Conservation (phyloP, 805 yeast species). For the Cyberlindnera maclurae region DNA sequence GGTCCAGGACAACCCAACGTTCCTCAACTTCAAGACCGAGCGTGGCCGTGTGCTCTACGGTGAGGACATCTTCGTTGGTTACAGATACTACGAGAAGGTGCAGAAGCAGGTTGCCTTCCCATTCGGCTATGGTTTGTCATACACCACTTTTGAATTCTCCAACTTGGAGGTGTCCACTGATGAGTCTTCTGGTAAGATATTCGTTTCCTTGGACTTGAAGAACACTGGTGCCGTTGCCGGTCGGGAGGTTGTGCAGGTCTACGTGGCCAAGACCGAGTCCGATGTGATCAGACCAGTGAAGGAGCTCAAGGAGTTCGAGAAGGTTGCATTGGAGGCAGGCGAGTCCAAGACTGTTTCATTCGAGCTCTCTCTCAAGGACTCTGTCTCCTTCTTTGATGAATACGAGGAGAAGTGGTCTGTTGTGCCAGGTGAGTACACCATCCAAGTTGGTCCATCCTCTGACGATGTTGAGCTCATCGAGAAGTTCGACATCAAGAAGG, state of each 20-base stretch:
- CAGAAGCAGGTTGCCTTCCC: slow-evolving; percentile 45
- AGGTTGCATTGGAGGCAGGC: slow-evolving; percentile 40
- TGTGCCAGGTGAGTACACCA: slow-evolving; percentile 44
- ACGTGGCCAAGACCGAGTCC: slow-evolving; percentile 32
- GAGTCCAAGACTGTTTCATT: slow-evolving; percentile 32
- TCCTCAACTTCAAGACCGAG: slow-evolving; percentile 41
- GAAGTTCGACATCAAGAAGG: slow-evolving; percentile 17
- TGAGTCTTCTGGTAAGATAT: slow-evolving; percentile 21
- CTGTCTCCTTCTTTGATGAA: slow-evolving; percentile 48
- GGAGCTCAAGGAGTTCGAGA: slow-evolving; percentile 53
- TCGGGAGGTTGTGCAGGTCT: slow-evolving; percentile 50
- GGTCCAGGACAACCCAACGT: slow-evolving; percentile 50
- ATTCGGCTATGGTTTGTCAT: slow-evolving; percentile 59
- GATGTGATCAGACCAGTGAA: slow-evolving; percentile 43
- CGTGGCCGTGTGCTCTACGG: slow-evolving; percentile 53
- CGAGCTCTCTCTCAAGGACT: slow-evolving; percentile 37
- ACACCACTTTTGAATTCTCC: slow-evolving; percentile 40
- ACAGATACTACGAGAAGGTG: slow-evolving; percentile 50
- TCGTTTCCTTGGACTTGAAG: slow-evolving; percentile 33
- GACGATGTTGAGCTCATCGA: slow-evolving; percentile 24
- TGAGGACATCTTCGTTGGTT: slow-evolving; percentile 61
- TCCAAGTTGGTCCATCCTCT: slow-evolving; percentile 38
- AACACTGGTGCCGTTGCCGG: slow-evolving; percentile 46
- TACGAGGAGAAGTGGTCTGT: slow-evolving; percentile 42
- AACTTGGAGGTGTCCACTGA: slow-evolving; percentile 29